Conservation (phyloP, 352 stramenopile genomes). For the Pythium biforme region DNA sequence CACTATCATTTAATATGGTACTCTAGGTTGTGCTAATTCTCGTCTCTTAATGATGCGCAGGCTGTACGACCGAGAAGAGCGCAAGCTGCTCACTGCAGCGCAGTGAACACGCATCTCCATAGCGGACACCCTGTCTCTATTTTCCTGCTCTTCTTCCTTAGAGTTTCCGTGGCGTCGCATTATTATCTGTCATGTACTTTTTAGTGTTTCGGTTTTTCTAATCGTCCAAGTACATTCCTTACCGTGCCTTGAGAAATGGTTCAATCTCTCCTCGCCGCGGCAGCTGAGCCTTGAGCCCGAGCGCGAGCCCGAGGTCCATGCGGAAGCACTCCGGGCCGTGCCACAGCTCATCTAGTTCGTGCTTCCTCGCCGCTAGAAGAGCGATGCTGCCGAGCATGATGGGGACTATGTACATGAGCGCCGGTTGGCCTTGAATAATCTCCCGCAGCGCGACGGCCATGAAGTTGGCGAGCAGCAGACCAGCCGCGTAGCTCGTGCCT, state of each 20-base stretch:
- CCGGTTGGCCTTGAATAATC: slow-evolving; percentile 89
- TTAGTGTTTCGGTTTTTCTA: background rate
- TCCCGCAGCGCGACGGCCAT: slow-evolving; percentile 90
- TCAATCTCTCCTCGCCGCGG: slow-evolving; percentile 24
- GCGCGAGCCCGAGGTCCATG: slow-evolving; percentile 18
- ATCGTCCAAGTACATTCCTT: background rate
- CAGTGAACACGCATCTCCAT: background rate
- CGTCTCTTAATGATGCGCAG: background rate
- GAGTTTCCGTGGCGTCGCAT: background rate
- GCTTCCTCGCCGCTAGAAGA: slow-evolving; percentile 46
- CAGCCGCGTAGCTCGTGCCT: slow-evolving; percentile 81
- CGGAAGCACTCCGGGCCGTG: slow-evolving; percentile 45
- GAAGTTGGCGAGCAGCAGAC: slow-evolving; percentile 90
- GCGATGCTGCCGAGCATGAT: slow-evolving; percentile 75
- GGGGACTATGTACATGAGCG: slow-evolving; percentile 95
- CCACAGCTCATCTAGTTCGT: slow-evolving; percentile 79
- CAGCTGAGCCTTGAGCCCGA: background rate
- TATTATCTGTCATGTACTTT: background rate
- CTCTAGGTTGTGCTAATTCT: background rate
- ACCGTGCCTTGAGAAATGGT: slow-evolving; percentile 27
- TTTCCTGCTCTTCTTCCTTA: background rate
- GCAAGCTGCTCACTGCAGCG: background rate
- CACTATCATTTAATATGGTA: background rate
- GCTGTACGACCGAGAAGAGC: slow-evolving; percentile 24
- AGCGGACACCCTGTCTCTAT: background rate